Evolutionary conservation across 1,139 yeast species (phyloP).

Genomic region (Suhomyces guaymorum): DNA sequence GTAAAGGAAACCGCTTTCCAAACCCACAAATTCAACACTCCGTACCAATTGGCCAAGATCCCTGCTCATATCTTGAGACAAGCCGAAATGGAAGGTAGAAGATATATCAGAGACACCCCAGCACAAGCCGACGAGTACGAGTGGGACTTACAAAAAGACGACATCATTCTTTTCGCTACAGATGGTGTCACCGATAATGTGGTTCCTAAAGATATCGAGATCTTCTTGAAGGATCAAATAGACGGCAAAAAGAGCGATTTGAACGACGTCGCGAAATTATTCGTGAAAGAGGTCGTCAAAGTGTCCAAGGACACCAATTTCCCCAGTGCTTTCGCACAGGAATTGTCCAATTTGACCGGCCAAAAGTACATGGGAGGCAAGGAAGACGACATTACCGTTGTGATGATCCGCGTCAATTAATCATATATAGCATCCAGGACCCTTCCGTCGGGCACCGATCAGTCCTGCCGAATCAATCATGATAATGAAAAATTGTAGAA

Average conservation of each 20-base stretch:
- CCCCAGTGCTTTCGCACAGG: constrained; percentile 88
- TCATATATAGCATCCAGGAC: no score
- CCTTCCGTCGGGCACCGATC: no score
- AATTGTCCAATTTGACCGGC: constrained; percentile 66
- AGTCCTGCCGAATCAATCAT: no score
- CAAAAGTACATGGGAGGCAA: constrained; percentile 85
- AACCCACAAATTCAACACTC: constrained; percentile 88
- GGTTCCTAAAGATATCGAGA: constrained; percentile 68
- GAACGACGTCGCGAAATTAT: constrained; percentile 48
- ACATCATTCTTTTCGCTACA: constrained; percentile 81
- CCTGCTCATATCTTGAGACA: constrained; percentile 61
- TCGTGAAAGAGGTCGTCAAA: constrained; percentile 68
- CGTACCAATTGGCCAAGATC: constrained; percentile 84
- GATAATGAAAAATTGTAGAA: no score
- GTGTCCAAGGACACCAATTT: constrained; percentile 71
- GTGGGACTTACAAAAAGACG: constrained; percentile 62
- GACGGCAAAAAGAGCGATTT: constrained; percentile 19
- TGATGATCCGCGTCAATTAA: constrained; percentile 60
- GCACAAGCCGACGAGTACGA: constrained; percentile 50
- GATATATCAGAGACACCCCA: constrained; percentile 60
- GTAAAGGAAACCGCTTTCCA: constrained; percentile 73
- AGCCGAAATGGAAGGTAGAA: constrained; percentile 58
- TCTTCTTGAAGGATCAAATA: constrained; percentile 51
- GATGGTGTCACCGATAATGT: constrained; percentile 94
- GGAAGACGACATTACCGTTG: constrained; percentile 89